Percentiles rank a stretch among this genome's conserved stretches.
These are phyloP conservation scores for Ogataea pilisensis DNA, from an alignment of 805 yeast species.

Conservation along the genomic window DNA sequence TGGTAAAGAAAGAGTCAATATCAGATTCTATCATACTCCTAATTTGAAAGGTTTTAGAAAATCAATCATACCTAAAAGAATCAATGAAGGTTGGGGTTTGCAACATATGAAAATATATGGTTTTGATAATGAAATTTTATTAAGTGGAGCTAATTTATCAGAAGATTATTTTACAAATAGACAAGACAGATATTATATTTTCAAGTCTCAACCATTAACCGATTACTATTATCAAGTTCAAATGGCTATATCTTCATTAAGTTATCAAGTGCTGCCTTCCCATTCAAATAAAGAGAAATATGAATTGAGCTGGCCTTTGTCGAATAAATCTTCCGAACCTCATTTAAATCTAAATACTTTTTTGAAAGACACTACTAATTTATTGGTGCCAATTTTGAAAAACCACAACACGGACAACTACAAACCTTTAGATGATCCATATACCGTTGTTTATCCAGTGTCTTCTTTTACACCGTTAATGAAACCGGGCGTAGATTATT, in stretches of 20 bases:
- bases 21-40: slow-evolving; percentile 89
- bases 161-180: slow-evolving; percentile 90
- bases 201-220: slow-evolving; percentile 53
- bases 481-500: slow-evolving; percentile 43
- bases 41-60: slow-evolving; percentile 66
- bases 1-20: slow-evolving; percentile 64
- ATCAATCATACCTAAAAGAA: slow-evolving; percentile 66
- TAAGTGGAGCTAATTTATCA: slow-evolving; percentile 90
- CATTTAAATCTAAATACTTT: slow-evolving; percentile 47
- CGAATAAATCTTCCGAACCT: slow-evolving; percentile 68
- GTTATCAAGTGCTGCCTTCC: slow-evolving; percentile 58
- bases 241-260: slow-evolving; percentile 58
- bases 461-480: slow-evolving; percentile 88
- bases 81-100: slow-evolving; percentile 88
- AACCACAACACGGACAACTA: slow-evolving; percentile 30
- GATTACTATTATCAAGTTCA: slow-evolving; percentile 76
- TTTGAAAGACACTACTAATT: slow-evolving; percentile 49
- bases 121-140: slow-evolving; percentile 81
- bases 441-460: slow-evolving; percentile 80
- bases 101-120: slow-evolving; percentile 99
- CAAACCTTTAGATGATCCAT: slow-evolving; percentile 16
- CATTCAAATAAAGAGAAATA: slow-evolving; percentile 39
- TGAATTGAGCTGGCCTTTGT: slow-evolving; percentile 67
- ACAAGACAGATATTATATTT: slow-evolving; percentile 86
- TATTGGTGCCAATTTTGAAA: slow-evolving; percentile 56